phyloP scores from a whole-genome alignment of 2,329 filamentous ascomycete species.

The Phyllachora maydis region DNA sequence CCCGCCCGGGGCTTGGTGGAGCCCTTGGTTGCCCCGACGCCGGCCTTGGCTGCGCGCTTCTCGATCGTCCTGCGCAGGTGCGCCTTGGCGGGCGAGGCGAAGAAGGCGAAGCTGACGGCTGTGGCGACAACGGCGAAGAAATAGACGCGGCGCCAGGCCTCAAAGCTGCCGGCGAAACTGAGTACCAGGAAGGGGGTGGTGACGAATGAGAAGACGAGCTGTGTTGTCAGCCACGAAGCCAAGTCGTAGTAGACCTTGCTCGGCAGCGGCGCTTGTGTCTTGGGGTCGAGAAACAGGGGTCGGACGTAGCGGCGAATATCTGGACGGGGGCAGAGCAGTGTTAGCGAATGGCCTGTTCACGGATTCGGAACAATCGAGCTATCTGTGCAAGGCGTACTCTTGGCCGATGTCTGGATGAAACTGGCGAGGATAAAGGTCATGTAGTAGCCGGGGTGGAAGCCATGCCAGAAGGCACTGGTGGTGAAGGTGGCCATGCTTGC shows the following conservation, averaged over 20 bases:
- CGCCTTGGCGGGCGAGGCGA: slow-evolving; percentile 56
- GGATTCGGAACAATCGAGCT: neutral
- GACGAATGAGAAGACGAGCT: slow-evolving; percentile 44
- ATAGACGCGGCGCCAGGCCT: slow-evolving; percentile 70
- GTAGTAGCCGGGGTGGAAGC: slow-evolving; percentile 95
- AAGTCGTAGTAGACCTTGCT: slow-evolving; percentile 76
- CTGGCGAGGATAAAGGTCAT: slow-evolving; percentile 75
- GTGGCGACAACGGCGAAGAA: slow-evolving; percentile 67
- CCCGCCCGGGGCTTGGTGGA: neutral
- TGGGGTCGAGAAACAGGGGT: slow-evolving; percentile 75
- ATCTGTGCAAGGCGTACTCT: slow-evolving; percentile 55
- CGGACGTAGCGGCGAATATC: slow-evolving; percentile 78
- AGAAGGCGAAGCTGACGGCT: slow-evolving; percentile 45
- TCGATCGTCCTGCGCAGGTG: slow-evolving; percentile 36
- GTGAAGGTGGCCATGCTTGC: slow-evolving; percentile 86
- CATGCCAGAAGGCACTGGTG: slow-evolving; percentile 94
- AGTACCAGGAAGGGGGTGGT: slow-evolving; percentile 76
- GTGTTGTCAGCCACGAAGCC: slow-evolving; percentile 11
- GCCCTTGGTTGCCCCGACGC: slow-evolving; percentile 3
- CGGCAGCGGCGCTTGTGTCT: slow-evolving; percentile 44
- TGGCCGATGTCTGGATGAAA: slow-evolving; percentile 81
- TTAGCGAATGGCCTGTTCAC: slow-evolving; percentile 3
- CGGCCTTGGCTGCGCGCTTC: slow-evolving; percentile 26
- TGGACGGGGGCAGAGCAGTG: slow-evolving; percentile 17
- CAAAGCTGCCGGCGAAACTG: slow-evolving; percentile 44